Conservation (phyloP, 225 moss, liverwort and hornwort species). For the Ulota crispa region DNA sequence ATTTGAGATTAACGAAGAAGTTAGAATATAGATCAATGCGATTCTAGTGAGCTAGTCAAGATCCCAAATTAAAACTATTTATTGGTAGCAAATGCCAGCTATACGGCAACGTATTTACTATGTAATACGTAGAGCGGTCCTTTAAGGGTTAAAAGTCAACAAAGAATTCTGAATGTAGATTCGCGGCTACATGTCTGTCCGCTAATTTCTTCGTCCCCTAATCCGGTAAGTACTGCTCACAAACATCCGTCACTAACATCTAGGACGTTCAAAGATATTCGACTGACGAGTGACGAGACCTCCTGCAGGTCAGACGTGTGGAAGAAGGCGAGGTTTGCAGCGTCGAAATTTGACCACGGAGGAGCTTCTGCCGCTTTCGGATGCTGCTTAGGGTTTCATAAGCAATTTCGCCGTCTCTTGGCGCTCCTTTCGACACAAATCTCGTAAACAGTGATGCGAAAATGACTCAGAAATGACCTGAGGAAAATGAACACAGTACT, state of each 20-base stretch:
- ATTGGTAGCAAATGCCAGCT: too few relatives aligned
- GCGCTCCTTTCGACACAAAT: neutral
- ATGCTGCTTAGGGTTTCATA: neutral
- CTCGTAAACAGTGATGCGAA: neutral
- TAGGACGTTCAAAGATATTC: accelerated
- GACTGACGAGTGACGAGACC: accelerated
- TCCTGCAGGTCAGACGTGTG: neutral
- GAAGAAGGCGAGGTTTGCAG: neutral
- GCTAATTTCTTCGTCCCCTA: neutral
- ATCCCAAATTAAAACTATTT: too few relatives aligned
- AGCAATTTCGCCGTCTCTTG: neutral
- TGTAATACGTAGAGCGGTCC: too few relatives aligned
- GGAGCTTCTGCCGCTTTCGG: neutral
- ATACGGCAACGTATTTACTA: too few relatives aligned
- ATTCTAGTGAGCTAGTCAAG: too few relatives aligned
- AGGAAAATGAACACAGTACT: neutral
- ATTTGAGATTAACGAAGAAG: too few relatives aligned
- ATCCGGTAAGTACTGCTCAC: neutral
- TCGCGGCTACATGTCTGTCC: neutral
- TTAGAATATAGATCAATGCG: too few relatives aligned
- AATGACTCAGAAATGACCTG: neutral
- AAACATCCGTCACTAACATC: accelerated
- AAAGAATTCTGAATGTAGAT: too few relatives aligned
- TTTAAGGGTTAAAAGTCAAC: too few relatives aligned
- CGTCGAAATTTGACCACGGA: neutral